These are phyloP conservation scores for Suhomyces terraborum DNA, from an alignment of 1,139 yeast genomes.

Conservation along the genomic window DNA sequence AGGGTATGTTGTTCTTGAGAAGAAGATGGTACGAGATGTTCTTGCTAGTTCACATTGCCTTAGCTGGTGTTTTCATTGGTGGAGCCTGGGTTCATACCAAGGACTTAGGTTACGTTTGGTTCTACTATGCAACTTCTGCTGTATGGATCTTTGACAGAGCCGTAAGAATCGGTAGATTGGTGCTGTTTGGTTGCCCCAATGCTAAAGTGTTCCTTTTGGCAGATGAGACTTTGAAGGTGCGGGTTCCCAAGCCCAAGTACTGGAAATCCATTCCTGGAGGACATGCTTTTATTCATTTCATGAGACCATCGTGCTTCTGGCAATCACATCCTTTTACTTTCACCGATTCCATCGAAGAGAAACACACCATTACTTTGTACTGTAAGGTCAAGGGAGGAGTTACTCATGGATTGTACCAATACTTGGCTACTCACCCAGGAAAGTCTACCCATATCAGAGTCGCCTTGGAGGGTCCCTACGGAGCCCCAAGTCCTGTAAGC, in stretches of 20 bases:
- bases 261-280: conserved; percentile 53
- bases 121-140: conserved; percentile 41
- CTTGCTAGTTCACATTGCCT: conserved; percentile 39
- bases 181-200: conserved; percentile 41
- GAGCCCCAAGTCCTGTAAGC: conserved; percentile 38
- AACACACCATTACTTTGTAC: conserved; percentile 32
- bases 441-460: conserved; percentile 32
- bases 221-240: conserved; percentile 43
- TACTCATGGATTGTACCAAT: conserved; percentile 31
- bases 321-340: conserved; percentile 48
- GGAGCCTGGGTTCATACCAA: conserved; percentile 48
- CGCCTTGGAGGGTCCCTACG: conserved; percentile 51
- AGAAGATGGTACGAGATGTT: conserved; percentile 48
- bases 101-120: conserved; percentile 41
- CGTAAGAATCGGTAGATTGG: conserved; percentile 36
- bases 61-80: conserved; percentile 44
- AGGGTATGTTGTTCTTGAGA: conserved; percentile 43
- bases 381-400: conserved; percentile 43
- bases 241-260: conserved; percentile 41
- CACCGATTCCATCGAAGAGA: conserved; percentile 17
- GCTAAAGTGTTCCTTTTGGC: conserved; percentile 37
- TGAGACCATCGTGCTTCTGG: conserved; percentile 36
- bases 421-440: conserved; percentile 26
- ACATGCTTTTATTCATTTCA: conserved; percentile 52
- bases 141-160: conserved; percentile 49